Percentiles rank a stretch among this genome's conserved stretches.
phyloP scores from a whole-genome alignment of 2,329 filamentous ascomycete genomes.

The Claviceps africana region DNA sequence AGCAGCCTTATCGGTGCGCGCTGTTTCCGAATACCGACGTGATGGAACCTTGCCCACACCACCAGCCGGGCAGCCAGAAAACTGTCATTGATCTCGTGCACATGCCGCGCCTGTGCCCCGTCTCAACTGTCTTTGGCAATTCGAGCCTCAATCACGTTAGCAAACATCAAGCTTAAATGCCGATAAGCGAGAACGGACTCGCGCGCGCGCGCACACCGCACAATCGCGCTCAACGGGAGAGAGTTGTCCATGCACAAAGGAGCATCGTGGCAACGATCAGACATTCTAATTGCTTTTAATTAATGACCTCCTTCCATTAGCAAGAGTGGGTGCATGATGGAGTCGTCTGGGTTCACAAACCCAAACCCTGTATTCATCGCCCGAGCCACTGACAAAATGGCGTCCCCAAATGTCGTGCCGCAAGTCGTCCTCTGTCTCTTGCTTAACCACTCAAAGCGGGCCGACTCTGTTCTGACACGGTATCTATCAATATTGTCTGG shows the following conservation, averaged over 20 bases:
- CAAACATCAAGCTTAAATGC: background rate
- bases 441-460: background rate
- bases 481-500: too few species aligned
- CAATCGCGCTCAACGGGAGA: conserved; percentile 1
- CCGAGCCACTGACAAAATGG: background rate
- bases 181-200: conserved; percentile 6
- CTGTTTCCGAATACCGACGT: conserved; percentile 1
- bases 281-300: background rate
- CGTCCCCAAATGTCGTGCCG: background rate
- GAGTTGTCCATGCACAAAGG: background rate
- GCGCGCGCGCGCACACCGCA: conserved; percentile 1
- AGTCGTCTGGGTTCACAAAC: background rate
- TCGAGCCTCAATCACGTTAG: background rate
- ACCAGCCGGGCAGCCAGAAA: background rate
- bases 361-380: background rate
- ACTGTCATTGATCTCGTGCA: background rate
- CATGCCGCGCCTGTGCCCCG: background rate
- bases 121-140: background rate
- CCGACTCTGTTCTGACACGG: background rate
- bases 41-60: background rate
- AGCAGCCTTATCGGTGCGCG: background rate
- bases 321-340: background rate
- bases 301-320: background rate
- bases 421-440: background rate
- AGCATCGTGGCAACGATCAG: background rate